A percentile compares a stretch with the other conserved stretches of the same genome.
These are phyloP conservation scores for Nemania abortiva DNA, from an alignment of 2,329 filamentous ascomycete genomes.

Conservation along the genomic window DNA sequence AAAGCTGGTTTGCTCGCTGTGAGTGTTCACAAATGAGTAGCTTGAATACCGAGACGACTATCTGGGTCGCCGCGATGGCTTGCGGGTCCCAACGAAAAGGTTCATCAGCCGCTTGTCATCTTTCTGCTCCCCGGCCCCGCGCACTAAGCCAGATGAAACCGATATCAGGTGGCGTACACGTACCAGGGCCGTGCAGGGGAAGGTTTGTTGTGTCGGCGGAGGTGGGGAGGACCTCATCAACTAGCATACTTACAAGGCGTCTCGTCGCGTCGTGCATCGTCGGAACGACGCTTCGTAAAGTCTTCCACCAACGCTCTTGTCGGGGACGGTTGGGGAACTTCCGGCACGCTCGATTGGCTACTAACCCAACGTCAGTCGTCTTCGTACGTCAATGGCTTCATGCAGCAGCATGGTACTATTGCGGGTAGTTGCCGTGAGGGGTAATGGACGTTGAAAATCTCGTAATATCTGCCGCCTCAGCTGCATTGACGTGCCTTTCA, in stretches of 20 bases:
- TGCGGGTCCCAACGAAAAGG: not conserved
- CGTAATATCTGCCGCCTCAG: not conserved
- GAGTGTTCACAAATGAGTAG: too few species aligned
- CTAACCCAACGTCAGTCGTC: not conserved
- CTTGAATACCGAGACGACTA: too few species aligned
- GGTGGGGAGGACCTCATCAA: too few species aligned
- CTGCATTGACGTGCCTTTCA: conserved; percentile 3
- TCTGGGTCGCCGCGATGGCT: too few species aligned
- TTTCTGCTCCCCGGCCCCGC: too few species aligned
- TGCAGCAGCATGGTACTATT: conserved; percentile 1
- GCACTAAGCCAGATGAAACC: not conserved
- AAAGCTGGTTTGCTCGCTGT: not conserved
- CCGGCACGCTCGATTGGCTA: not conserved
- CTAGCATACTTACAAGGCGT: too few species aligned
- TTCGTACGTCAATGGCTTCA: conserved; percentile 1
- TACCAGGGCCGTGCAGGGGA: not conserved
- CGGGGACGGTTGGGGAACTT: too few species aligned
- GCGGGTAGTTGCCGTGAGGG: not conserved
- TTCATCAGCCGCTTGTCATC: too few species aligned
- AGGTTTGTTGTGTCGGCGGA: not conserved
- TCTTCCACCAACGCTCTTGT: not conserved
- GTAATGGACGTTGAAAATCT: not conserved
- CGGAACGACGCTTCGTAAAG: not conserved
- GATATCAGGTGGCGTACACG: not conserved
- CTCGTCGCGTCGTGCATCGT: conserved; percentile 11